Evolutionary conservation across 2,329 filamentous ascomycete genomes (phyloP).

Genomic region (Nothomitra cinnamomea): DNA sequence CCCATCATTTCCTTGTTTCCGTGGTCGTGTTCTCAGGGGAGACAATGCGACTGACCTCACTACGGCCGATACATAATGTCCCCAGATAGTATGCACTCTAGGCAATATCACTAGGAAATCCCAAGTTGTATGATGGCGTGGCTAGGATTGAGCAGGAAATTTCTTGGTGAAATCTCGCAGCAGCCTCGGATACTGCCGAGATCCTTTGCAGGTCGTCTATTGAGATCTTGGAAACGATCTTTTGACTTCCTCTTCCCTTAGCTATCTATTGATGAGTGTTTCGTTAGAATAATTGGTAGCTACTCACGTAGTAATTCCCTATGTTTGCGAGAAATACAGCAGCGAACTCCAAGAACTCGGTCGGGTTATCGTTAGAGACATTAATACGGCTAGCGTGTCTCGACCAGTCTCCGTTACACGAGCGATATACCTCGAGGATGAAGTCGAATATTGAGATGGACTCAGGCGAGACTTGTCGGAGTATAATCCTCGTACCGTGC

Average conservation of each 20-base stretch:
- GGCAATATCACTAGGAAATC: background rate
- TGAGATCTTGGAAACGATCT: slow-evolving; percentile 40
- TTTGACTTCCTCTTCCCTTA: slow-evolving; percentile 36
- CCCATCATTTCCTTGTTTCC: slow-evolving; percentile 44
- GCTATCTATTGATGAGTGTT: background rate
- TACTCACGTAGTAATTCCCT: slow-evolving; percentile 47
- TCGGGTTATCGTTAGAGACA: slow-evolving; percentile 45
- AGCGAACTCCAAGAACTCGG: slow-evolving; percentile 58
- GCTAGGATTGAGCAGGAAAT: background rate
- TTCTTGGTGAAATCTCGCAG: background rate
- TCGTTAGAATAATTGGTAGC: background rate
- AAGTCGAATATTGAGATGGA: slow-evolving; percentile 68
- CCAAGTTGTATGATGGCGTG: background rate
- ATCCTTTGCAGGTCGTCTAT: background rate
- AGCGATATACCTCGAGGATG: slow-evolving; percentile 54
- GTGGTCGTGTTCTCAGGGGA: slow-evolving; percentile 60
- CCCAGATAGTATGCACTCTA: slow-evolving; percentile 55
- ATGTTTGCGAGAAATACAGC: slow-evolving; percentile 64
- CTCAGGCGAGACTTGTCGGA: slow-evolving; percentile 68
- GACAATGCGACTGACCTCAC: slow-evolving; percentile 56
- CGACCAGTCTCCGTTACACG: slow-evolving; percentile 53
- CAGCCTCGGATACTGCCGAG: background rate
- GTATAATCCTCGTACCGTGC: slow-evolving; percentile 53
- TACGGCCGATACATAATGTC: slow-evolving; percentile 54
- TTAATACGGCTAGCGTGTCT: slow-evolving; percentile 45